Evolutionary conservation across 148 eudicot genomes (phyloP).

Genomic region (Rhododendron vialii): DNA sequence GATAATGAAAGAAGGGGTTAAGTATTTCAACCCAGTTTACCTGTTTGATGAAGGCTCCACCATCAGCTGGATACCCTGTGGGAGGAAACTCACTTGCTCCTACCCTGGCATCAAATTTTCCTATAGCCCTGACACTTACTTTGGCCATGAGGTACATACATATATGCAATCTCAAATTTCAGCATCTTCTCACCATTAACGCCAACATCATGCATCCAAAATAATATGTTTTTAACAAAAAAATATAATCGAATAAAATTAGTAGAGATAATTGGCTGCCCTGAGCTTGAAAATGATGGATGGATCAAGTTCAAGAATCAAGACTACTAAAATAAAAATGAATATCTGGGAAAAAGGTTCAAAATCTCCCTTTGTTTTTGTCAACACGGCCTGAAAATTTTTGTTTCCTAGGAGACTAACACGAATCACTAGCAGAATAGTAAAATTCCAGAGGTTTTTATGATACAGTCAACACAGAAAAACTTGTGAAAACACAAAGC

Average conservation of each 20-base stretch:
- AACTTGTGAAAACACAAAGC: too few relatives aligned
- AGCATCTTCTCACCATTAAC: background rate
- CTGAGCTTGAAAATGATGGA: background rate
- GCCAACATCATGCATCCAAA: too few relatives aligned
- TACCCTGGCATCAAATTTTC: constrained; percentile 95
- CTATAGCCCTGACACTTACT: constrained; percentile 90
- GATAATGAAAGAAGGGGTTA: constrained; percentile 91
- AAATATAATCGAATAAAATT: too few relatives aligned
- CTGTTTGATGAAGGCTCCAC: constrained; percentile 97
- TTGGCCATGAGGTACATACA: constrained; percentile 52
- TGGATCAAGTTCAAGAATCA: background rate
- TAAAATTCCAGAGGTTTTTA: background rate
- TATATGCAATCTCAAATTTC: background rate
- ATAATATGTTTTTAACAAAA: too few relatives aligned
- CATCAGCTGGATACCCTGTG: constrained; percentile 93
- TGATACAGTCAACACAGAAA: too few relatives aligned
- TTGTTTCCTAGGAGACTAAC: background rate
- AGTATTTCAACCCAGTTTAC: constrained; percentile 87
- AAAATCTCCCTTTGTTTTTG: background rate
- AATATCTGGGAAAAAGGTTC: background rate
- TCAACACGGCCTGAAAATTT: too few relatives aligned
- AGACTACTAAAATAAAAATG: background rate
- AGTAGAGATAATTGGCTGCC: background rate
- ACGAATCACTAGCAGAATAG: background rate
- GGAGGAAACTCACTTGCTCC: constrained; percentile 90